Evolutionary conservation across 1,284 basidiomycete species (phyloP).

Genomic region (Ceratorhiza oryzae-sativae): DNA sequence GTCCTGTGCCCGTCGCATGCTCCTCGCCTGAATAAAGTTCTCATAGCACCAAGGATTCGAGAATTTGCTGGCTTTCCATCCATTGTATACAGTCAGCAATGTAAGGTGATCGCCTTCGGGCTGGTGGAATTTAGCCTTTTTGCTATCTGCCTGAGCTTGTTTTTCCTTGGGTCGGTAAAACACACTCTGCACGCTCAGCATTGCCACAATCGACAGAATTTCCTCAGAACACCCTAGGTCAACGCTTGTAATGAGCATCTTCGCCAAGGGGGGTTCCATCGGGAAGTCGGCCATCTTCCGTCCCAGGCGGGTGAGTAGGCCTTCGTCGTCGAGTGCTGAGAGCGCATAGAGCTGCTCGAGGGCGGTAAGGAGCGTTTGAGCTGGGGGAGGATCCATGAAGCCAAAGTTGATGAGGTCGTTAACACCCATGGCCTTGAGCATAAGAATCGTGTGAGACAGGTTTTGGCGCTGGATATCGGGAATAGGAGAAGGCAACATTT

Average conservation of each 20-base stretch:
- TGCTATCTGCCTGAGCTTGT: conserved; percentile 97
- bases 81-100: conserved; percentile 95
- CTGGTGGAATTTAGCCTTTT: conserved; percentile 98
- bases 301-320: conserved; percentile 89
- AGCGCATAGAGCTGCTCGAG: conserved; percentile 93
- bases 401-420: conserved; percentile 98
- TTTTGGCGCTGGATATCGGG: conserved; percentile 58
- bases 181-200: conserved; percentile 95
- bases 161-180: conserved; percentile 99
- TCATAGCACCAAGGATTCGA: conserved; percentile 97
- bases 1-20: conserved; percentile 97
- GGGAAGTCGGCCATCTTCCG: conserved; percentile 99
- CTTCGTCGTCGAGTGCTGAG: conserved; percentile 96
- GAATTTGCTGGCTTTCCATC: conserved; percentile 95
- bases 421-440: conserved; percentile 98
- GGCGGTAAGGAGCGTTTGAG: conserved; percentile 94
- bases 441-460: conserved; percentile 65
- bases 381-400: conserved; percentile 99
- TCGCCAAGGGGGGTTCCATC: conserved; percentile 94
- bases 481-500: conserved; percentile 54
- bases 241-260: conserved; percentile 99
- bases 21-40: conserved; percentile 97
- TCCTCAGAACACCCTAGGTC: conserved; percentile 97
- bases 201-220: conserved; percentile 95
- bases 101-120: conserved; percentile 98